Base-by-base conservation (phyloP, 1,139 yeast genomes). In the Geotrichum cucujoidarum region DNA sequence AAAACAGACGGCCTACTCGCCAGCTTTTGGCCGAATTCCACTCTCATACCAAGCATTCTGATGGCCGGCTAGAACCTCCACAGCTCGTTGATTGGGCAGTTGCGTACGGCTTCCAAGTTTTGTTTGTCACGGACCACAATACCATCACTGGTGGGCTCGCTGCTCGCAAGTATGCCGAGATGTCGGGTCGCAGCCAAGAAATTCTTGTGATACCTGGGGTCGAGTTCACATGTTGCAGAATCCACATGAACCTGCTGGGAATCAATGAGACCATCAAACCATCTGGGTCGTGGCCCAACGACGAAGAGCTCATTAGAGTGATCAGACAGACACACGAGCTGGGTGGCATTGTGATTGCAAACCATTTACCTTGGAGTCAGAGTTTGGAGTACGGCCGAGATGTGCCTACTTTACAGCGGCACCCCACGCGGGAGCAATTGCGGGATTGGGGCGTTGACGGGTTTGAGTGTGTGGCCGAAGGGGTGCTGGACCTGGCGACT, bases 191-290 rank as follows among this genome's bases (percentile, higher is more conserved):
- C 22, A 29, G 20, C 16, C 27, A 43, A 10, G 45, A 48, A 13
- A 40, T 38, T 14, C 43, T 58, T 27, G 61, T 59, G 2, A 53
- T 59, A 22, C 63, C 63, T 3, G 63, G 62, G 1, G 52, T 59
- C 30, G 63, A 59, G 39, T 59, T 47, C 44, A 55, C 61, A 2
- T 59, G 62, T 41, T 59, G 63, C 42, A 48, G 63, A 2, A 58
- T 59, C 32, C 62, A 59, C 46, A 59, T 59, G 63, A 59, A 60
- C 48, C 51, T 59, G 21, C 38, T 59, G n/a, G 62, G 62, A 10
- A 53, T 58, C 10, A 55, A 56, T 36, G 57, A 55, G 40, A 55
- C 60, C 8, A 54, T 58, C 25, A 35, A 38, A 21, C 61, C 62
- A 3, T 21, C 55, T 1, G 38, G 39, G 3, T 41, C 57, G 11